These are phyloP conservation scores for Desmodesmus armatus DNA, from an alignment of 139 green algal genomes.

Conservation along the genomic window DNA sequence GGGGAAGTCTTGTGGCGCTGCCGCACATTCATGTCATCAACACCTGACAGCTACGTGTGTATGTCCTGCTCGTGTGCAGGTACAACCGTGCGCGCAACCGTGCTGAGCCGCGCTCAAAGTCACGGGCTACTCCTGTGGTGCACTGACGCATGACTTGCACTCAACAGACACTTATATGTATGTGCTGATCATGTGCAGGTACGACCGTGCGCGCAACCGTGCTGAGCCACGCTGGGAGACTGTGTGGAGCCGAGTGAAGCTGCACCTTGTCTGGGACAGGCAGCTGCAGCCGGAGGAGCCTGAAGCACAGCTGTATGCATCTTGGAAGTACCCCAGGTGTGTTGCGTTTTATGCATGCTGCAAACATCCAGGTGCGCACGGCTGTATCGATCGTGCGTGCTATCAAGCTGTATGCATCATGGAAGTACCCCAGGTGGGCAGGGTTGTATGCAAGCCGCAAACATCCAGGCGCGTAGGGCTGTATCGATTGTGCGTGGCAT, in stretches of 20 bases:
- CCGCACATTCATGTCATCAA: too few relatives aligned
- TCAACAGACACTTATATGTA: too few relatives aligned
- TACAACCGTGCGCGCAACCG: background rate
- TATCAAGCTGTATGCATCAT: constrained; percentile 25
- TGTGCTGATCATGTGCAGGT: background rate
- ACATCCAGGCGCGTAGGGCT: background rate
- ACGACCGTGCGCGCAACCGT: background rate
- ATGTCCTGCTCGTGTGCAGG: too few relatives aligned
- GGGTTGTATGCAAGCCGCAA: background rate
- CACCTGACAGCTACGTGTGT: too few relatives aligned
- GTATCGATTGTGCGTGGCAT: background rate
- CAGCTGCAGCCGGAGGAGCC: constrained; percentile 13
- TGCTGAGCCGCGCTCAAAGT: constrained; percentile 13
- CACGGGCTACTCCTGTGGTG: too few relatives aligned
- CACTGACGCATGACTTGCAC: too few relatives aligned
- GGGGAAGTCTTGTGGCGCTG: too few relatives aligned
- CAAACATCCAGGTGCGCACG: background rate
- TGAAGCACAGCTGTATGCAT: constrained; percentile 32
- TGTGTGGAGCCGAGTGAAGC: constrained; percentile 14
- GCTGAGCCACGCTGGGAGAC: constrained; percentile 34
- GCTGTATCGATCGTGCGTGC: background rate
- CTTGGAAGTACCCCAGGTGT: constrained; percentile 43
- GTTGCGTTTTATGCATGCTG: background rate
- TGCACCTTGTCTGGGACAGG: constrained; percentile 15
- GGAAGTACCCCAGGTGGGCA: constrained; percentile 38